phyloP scores from a whole-genome alignment of 164 flowering plant species.

The Tetrastigma voinierianum region DNA sequence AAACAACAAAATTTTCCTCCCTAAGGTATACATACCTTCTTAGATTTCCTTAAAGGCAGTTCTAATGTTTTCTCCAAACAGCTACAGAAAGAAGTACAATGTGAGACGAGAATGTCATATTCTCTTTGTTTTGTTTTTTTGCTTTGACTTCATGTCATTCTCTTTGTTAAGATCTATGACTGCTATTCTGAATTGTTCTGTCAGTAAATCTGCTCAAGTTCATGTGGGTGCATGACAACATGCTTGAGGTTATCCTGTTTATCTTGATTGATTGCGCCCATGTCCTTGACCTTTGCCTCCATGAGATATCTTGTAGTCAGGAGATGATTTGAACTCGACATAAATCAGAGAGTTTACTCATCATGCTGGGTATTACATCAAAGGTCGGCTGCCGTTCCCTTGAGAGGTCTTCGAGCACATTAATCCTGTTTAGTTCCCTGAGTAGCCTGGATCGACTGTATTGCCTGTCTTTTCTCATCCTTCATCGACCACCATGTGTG shows the following conservation, averaged over 20 bases:
- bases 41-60: no score
- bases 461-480: constrained; percentile 29
- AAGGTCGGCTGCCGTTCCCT: constrained; percentile 28
- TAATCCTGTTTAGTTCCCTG: constrained; percentile 38
- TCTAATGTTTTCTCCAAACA: no score
- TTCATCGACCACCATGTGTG: constrained; percentile 42
- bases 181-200: neutral
- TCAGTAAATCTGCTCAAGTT: neutral
- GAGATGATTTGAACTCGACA: constrained; percentile 17
- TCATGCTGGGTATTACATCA: constrained; percentile 20
- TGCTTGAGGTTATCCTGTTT: neutral
- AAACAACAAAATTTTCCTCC: no score
- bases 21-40: no score
- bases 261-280: constrained; percentile 11
- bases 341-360: constrained; percentile 19
- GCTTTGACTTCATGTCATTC: no score
- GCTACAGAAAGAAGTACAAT: no score
- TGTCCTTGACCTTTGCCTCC: constrained; percentile 17
- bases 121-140: no score
- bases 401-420: constrained; percentile 46
- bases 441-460: constrained; percentile 31
- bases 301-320: constrained; percentile 17
- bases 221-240: no score
- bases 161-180: no score
- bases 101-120: no score